phyloP scores from a whole-genome alignment of 768 basidiomycete genomes.

The Tricholoma furcatifolium region DNA sequence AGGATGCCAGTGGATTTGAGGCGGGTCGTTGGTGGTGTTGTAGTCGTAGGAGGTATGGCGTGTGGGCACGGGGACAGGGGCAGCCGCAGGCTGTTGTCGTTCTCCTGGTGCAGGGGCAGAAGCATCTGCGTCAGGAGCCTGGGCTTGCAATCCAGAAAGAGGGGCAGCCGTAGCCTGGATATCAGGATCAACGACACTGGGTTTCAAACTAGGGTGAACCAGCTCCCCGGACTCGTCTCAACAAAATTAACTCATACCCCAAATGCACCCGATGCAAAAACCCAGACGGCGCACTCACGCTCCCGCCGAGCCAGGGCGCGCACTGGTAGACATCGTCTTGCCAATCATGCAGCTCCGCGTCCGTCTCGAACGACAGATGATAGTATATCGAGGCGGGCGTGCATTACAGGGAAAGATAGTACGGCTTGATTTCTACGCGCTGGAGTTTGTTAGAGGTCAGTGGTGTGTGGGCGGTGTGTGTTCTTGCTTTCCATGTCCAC shows the following conservation, averaged over 20 bases:
- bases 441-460: constrained; percentile 30
- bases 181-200: no score
- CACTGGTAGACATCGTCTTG: constrained; percentile 44
- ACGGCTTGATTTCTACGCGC: constrained; percentile 37
- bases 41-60: no score
- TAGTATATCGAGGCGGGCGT: constrained; percentile 2
- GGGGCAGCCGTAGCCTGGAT: no score
- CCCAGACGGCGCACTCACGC: constrained; percentile 32
- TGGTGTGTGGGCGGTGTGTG: constrained; percentile 19
- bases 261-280: constrained; percentile 31
- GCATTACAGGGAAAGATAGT: constrained; percentile 34
- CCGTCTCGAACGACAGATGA: constrained; percentile 36
- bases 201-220: no score
- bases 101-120: no score
- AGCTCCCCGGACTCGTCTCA: no score
- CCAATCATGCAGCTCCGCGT: constrained; percentile 44
- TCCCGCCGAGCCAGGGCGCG: constrained; percentile 30
- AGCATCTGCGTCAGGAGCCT: no score
- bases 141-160: no score
- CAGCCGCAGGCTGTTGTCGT: no score
- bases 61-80: no score
- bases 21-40: neutral
- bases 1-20: constrained; percentile 33
- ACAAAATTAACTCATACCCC: no score
- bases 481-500: constrained; percentile 19